Evolutionary conservation across 345 rosid genomes (phyloP), one percentile per base, ranked within the genome.

Genomic region (Eucalyptus paniculata): DNA sequence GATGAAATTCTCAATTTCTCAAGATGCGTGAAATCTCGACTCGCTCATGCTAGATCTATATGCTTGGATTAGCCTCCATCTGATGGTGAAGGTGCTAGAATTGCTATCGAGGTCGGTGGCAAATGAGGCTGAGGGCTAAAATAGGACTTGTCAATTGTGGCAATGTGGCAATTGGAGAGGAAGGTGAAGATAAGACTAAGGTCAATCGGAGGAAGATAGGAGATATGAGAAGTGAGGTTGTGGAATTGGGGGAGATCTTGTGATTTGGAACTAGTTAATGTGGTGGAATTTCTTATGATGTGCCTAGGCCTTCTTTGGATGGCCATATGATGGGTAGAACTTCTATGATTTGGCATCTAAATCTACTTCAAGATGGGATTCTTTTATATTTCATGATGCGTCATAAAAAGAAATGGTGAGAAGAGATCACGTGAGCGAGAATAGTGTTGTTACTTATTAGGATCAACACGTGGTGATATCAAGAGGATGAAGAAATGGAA

Each of bases 271-370:
- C 92, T 94, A 37, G 92, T 93, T 30, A 86, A 92, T 47, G 87
- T 86, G 87, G 88, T 50, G 51, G 92, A 81, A 51, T 89, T 45
- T 92, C 94, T 72, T 86, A 90, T 26, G 96, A 94, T 90, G 91
- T 94, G 87, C 99, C 98, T 51, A 93, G 97, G 90, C 95, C 96
- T 89, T 97, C 97, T 26, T 94, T 97, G 95, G 98, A 97, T 54
- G 97, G 99, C 15, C 92, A 91, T 51, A 91, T 95, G 92, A 92
- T 94, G 24, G 97, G 95, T 2, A 95, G 94, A 88, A 86, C 85
- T 24, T 89, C 50, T 56, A 88, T 92, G 12, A 92, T 91, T 90
- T 93, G 90, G 24, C 90, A 91, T 93, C 90, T 91, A n/a, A 85
- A 91, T 30, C 92, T 9, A 28, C 34, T 28, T 28, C 17, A 62